Conservation (phyloP, 495 filamentous ascomycete genomes). For the Neurospora sp. region DNA sequence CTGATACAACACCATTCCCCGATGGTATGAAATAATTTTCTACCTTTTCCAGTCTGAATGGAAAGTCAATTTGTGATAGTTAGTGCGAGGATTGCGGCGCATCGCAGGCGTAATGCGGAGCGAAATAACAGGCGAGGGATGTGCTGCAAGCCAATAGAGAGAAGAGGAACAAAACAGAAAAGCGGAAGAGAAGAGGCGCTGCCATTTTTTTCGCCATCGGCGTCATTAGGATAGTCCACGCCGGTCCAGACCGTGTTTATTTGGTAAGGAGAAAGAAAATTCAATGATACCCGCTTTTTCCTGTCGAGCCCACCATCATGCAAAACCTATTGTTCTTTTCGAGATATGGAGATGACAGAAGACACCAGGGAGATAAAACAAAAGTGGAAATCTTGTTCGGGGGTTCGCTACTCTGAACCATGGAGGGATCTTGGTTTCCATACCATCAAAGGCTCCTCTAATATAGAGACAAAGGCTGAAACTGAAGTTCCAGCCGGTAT, state of each 20-base stretch:
- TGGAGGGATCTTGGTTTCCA: neutral
- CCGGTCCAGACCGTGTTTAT: conserved; percentile 21
- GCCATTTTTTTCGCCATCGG: conserved; percentile 4
- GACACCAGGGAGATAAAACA: neutral
- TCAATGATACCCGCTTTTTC: neutral
- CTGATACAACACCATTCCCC: neutral
- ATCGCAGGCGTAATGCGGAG: neutral
- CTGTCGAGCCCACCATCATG: neutral
- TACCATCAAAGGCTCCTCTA: neutral
- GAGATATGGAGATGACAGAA: neutral
- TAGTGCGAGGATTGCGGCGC: neutral
- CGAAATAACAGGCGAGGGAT: conserved; percentile 1
- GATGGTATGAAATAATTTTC: neutral
- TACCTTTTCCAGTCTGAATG: conserved; percentile 5
- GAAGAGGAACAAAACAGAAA: conserved; percentile 1
- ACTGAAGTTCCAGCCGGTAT: neutral
- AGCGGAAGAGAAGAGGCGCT: conserved; percentile 8
- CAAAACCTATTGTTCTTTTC: neutral
- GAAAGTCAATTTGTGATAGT: neutral
- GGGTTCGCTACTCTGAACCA: neutral
- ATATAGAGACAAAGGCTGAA: neutral
- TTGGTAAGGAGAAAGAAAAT: conserved; percentile 9
- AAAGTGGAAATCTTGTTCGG: neutral
- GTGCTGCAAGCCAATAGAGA: neutral
- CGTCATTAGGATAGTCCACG: conserved; percentile 18